Conservation (phyloP, 2,329 filamentous ascomycete species). For the Aspergillus spinulosporus region DNA sequence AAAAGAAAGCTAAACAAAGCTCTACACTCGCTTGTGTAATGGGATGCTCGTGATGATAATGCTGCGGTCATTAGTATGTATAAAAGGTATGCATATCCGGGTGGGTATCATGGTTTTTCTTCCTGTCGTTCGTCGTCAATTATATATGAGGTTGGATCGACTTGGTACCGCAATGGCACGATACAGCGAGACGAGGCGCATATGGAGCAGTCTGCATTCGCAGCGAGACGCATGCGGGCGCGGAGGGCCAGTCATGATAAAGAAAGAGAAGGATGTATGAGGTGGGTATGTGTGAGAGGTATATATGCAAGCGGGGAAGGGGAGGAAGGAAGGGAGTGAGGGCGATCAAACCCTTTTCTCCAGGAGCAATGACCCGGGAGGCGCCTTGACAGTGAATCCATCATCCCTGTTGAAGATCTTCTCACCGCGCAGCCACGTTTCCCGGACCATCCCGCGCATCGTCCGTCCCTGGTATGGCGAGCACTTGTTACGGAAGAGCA, state of each 20-base stretch:
- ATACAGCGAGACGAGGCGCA: slow-evolving; percentile 1
- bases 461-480: slow-evolving; percentile 82
- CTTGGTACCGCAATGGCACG: neutral
- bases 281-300: neutral
- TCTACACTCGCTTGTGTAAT: slow-evolving; percentile 21
- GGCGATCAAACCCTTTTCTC: slow-evolving; percentile 40
- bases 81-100: slow-evolving; percentile 1
- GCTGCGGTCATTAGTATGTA: slow-evolving; percentile 16
- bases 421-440: slow-evolving; percentile 80
- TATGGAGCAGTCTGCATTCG: neutral
- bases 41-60: slow-evolving; percentile 13
- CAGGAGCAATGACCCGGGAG: slow-evolving; percentile 41
- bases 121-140: neutral
- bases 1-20: slow-evolving; percentile 12
- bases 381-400: slow-evolving; percentile 40
- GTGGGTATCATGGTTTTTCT: slow-evolving; percentile 1
- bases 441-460: slow-evolving; percentile 73
- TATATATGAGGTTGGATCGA: neutral
- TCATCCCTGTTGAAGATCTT: slow-evolving; percentile 69
- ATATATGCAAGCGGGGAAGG: neutral
- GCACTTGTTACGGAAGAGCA: slow-evolving; percentile 94
- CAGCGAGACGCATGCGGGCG: neutral
- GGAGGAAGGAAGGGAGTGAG: neutral
- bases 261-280: neutral
- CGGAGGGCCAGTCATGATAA: neutral